These are phyloP conservation scores for Fusarium guadeloupense DNA, from an alignment of 2,329 filamentous ascomycete genomes.

Conservation along the genomic window DNA sequence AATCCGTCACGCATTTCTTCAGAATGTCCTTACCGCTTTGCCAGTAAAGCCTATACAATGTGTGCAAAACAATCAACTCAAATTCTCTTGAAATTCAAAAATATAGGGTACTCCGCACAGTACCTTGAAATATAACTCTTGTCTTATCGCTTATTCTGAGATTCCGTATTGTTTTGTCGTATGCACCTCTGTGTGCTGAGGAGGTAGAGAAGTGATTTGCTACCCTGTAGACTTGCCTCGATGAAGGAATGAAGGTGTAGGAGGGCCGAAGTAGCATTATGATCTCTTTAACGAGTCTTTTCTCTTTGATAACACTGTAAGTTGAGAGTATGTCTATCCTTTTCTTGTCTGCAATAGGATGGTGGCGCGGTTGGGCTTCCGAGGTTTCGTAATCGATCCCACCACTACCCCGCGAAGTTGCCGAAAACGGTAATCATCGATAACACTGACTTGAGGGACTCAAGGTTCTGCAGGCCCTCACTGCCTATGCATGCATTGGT, in stretches of 20 bases:
- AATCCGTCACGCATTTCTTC: background rate
- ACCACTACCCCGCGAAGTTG: background rate
- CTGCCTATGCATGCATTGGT: no score
- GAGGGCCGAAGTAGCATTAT: background rate
- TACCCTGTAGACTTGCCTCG: background rate
- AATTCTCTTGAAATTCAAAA: no score
- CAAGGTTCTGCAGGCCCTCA: no score
- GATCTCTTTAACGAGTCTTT: accelerated
- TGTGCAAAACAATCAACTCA: background rate
- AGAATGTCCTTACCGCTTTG: conserved; percentile 43
- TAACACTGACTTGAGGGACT: background rate
- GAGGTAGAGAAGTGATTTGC: background rate
- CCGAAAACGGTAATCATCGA: background rate
- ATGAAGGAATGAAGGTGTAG: background rate
- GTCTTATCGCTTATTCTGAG: conserved; percentile 42
- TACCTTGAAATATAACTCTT: conserved; percentile 51
- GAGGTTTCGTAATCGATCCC: background rate
- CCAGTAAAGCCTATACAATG: conserved; percentile 49
- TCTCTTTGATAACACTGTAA: background rate
- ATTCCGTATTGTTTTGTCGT: conserved; percentile 46
- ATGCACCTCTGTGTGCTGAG: background rate
- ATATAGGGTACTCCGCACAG: background rate
- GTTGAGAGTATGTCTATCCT: background rate
- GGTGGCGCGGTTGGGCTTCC: background rate
- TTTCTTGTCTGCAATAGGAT: background rate